Conservation (phyloP, 306 rosid species). For the Fagus crenata region DNA sequence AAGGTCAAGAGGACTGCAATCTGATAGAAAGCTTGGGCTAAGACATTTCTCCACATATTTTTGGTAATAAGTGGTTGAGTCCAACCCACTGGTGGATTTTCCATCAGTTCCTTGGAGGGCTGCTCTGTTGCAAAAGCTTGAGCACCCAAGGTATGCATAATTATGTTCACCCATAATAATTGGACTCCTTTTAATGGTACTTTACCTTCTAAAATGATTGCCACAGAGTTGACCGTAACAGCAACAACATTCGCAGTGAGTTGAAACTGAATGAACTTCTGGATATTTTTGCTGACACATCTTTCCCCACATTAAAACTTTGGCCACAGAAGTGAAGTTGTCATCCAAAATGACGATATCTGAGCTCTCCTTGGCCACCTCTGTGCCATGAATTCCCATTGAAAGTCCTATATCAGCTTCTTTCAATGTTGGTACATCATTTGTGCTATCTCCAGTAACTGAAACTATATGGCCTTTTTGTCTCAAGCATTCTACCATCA, state of each 20-base stretch:
- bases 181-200: constrained; percentile 30
- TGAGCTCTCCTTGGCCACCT: constrained; percentile 35
- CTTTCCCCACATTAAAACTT: constrained; percentile 40
- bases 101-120: constrained; percentile 33
- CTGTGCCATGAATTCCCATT: constrained; percentile 40
- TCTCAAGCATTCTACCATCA: constrained; percentile 43
- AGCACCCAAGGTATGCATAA: constrained; percentile 37
- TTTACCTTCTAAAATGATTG: constrained; percentile 27
- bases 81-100: constrained; percentile 18
- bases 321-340: constrained; percentile 32
- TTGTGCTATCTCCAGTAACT: constrained; percentile 35
- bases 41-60: constrained; percentile 39
- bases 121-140: constrained; percentile 36
- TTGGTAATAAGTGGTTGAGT: constrained; percentile 33
- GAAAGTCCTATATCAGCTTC: constrained; percentile 41
- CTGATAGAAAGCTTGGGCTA: constrained; percentile 31
- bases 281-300: constrained; percentile 35
- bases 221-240: constrained; percentile 34
- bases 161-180: constrained; percentile 34
- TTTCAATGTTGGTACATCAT: constrained; percentile 30
- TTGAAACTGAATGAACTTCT: constrained; percentile 41
- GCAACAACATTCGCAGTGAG: constrained; percentile 33
- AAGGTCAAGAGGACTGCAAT: constrained; percentile 20
- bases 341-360: constrained; percentile 38
- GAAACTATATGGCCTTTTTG: constrained; percentile 42